Evolutionary conservation across 1,284 basidiomycete species (phyloP), one percentile per base, ranked within the genome.

Genomic region (Athelia psychrophila): DNA sequence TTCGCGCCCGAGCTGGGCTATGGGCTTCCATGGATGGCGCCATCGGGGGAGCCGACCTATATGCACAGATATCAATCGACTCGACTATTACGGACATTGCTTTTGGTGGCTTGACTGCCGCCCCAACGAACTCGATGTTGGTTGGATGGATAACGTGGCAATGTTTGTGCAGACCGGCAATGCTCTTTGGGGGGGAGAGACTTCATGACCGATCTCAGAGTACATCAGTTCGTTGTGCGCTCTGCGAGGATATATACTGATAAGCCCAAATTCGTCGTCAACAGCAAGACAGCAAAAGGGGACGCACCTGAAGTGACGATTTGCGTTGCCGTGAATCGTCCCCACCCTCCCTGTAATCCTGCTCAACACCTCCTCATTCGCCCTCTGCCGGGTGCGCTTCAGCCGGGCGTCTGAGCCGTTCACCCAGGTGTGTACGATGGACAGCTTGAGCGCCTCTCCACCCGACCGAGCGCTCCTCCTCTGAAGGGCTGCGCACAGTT

Each of bases 401-500:
- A 60, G 42, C 35, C 52, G 44, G 19, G 53, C 44, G 35, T 60
- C 58, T 12, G 58, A 60, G 16, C 58, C 56, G 44, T 60, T 60
- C 6, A 60, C 46, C 58, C 58, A 60, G 0, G 58, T 60, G 54
- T 56, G 57, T 1, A 58, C 18, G 2, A 46, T 52, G 35, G 55
- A 54, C 38, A 60, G 16, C 38, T 16, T 42, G 20, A 42, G 38
- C 16, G 38, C n/a, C 8, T 42, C 38, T 9, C 8, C 38, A 5
- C 27, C 27, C 6, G 5, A 5, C 6, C 13, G 6, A 5, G 27
- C 15, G 12, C 22, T 27, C 23, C 30, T 33, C 15, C 38, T 24
- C 12, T 46, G 40, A 25, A 27, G 15, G 24, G n/a, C 35, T 15
- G 16, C 27, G 45, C 58, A 60, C 3, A 50, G 38, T 36, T 47